phyloP scores from a whole-genome alignment of 2,329 filamentous ascomycete species.

The Pseudofabraea citricarpa region DNA sequence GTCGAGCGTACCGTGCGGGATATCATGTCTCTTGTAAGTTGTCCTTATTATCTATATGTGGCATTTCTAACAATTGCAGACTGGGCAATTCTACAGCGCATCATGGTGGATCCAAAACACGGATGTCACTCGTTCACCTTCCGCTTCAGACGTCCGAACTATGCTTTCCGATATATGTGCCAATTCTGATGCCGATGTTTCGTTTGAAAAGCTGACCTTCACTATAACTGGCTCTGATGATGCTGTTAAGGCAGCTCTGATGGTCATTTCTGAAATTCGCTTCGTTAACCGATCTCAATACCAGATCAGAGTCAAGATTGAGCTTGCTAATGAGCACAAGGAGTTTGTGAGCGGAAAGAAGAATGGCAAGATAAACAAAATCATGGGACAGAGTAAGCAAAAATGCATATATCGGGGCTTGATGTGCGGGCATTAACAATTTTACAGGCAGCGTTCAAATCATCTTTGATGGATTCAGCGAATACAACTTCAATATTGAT shows the following conservation, averaged over 20 bases:
- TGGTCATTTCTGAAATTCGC: slow-evolving; percentile 85
- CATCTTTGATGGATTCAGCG: slow-evolving; percentile 97
- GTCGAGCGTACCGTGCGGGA: slow-evolving; percentile 93
- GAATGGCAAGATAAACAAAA: slow-evolving; percentile 99
- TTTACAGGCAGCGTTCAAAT: slow-evolving; percentile 83
- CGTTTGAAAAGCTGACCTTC: slow-evolving; percentile 91
- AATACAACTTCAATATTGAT: slow-evolving; percentile 99
- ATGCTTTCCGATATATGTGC: slow-evolving; percentile 96
- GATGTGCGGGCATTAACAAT: slow-evolving; percentile 4
- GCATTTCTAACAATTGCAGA: slow-evolving; percentile 50
- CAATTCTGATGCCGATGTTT: slow-evolving; percentile 90
- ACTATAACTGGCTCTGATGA: slow-evolving; percentile 95
- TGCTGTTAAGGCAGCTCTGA: slow-evolving; percentile 90
- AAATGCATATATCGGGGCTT: no score
- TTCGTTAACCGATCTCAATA: slow-evolving; percentile 85
- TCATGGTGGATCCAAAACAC: slow-evolving; percentile 90
- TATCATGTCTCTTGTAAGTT: slow-evolving; percentile 83
- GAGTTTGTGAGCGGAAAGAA: slow-evolving; percentile 99
- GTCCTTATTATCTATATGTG: no score
- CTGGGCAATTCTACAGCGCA: slow-evolving; percentile 95
- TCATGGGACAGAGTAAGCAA: slow-evolving; percentile 89
- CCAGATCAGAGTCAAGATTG: slow-evolving; percentile 95
- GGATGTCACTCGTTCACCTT: slow-evolving; percentile 58
- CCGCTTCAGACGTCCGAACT: slow-evolving; percentile 67
- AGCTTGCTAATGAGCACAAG: slow-evolving; percentile 98